Evolutionary conservation across 768 basidiomycete species (phyloP), one percentile per base, ranked within the genome.

Genomic region (Mycena sanguinolenta): DNA sequence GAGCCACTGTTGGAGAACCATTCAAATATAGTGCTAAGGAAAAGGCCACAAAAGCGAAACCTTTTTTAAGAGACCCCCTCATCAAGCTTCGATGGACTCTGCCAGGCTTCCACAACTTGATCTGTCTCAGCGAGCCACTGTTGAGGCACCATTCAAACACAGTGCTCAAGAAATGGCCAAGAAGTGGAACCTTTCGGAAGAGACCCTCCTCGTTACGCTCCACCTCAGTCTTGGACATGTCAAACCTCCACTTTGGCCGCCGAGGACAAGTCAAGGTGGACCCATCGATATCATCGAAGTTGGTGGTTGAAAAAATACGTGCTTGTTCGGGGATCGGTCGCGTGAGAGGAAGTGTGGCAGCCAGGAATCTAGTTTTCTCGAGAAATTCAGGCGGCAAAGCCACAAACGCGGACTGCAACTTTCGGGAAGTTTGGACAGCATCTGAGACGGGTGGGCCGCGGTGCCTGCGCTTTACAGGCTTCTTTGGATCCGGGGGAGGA

Each of bases 171-270:
- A 12, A 25, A 53, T 21, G 2, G 2, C 16, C 7, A 19, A 19
- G 13, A 44, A 19, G 34, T 57, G 44, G 10, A 46, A 69, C 67
- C 54, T 73, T 73, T 49, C 65, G 57, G 28, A 95, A 97, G 44
- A 90, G 54, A 0, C 91, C 95, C 76, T 95, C 94, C 80, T 98
- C 97, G 77, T 97, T 98, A 62, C 84, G 85, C 76, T 98, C 96
- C 19, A 98, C 91, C 80, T 96, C 94, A 27, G 87, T 89, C 84
- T 97, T 98, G 46, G 90, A 86, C 91, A 93, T 93, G 27, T 93
- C 91, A 77, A 90, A 95, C 23, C 88, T 84, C 94, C 96, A 98
- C 78, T 92, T 95, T 4, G 97, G 96, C 67, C 97, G 79, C 71
- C 82, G 88, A 21, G 95, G 95, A 75, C 87, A 88, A 42, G 79